Evolutionary conservation across 2,329 filamentous ascomycete species (phyloP), one percentile per base, ranked within the genome.

Genomic region (Metarhizium guizhouense): DNA sequence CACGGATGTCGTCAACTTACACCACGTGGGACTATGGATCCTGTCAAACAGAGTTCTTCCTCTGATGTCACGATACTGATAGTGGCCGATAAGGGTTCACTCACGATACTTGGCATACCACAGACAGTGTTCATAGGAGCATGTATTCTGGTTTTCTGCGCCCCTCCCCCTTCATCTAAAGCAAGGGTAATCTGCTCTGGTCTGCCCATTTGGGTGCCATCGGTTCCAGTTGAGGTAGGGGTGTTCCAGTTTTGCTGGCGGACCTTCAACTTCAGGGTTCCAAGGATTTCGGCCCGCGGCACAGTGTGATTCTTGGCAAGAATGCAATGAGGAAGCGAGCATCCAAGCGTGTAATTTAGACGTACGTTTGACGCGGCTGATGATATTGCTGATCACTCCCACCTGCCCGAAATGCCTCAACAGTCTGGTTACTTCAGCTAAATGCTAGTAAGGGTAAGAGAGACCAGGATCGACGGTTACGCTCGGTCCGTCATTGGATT

Each of bases 221-320:
- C 51, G 51, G 51, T 45, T 38, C 25, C 53, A 51, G 40, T 42
- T 38, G 48, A 49, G 53, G 53, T 51, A 47, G 47, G 42, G 55
- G 50, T 42, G 43, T 16, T 52, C 47, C 30, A 52, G 20, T 13
- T 13, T 36, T 36, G 45, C 25, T 16, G 25, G 45, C 45, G 45
- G 20, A 30, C 25, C 3, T 48, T 6, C 45, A 14, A 48, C 45
- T n/a, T 48, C 54, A 52, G 49, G 42, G 49, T 16, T 38, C 16
- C 6, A 40, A 34, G 20, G 34, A 43, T 10, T 53, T 51, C 13
- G 53, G 36, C 38, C 53, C 48, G 43, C 47, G 45, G 47, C 5
- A n/a, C 20, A 16, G 6, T 47, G 36, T 20, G 56, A 16, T 29
- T 18, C 50, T 55, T 51, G 56, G 45, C 47, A 51, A 51, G 10